Percentiles rank a stretch among this genome's conserved stretches.
Evolutionary conservation across 2,329 filamentous ascomycete genomes (phyloP).

Genomic region (Sporothrix mexicana): DNA sequence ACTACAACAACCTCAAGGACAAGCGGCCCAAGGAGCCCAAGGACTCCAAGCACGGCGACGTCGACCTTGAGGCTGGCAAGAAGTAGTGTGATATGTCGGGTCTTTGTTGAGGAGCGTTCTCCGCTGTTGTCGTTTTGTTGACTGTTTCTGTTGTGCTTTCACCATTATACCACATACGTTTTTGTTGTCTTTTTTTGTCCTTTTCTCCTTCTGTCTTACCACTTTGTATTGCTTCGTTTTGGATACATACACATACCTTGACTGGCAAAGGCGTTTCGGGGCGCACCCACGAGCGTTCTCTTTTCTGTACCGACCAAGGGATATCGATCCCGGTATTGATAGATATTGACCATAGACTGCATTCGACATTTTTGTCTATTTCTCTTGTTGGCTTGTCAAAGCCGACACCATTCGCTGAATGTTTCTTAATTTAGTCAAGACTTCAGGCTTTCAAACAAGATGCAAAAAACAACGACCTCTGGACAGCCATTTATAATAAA

Average conservation of each 20-base stretch:
- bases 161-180: slow-evolving; percentile 20
- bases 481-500: background rate
- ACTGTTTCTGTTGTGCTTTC: slow-evolving; percentile 5
- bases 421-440: background rate
- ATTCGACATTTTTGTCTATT: background rate
- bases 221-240: background rate
- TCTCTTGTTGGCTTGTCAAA: background rate
- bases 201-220: background rate
- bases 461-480: background rate
- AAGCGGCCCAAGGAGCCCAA: slow-evolving; percentile 54
- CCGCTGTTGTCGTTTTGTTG: background rate
- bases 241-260: slow-evolving; percentile 17
- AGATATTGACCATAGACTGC: background rate
- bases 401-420: background rate
- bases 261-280: slow-evolving; percentile 18
- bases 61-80: slow-evolving; percentile 40
- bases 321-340: too few species aligned
- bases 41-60: slow-evolving; percentile 37
- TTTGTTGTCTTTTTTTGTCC: background rate
- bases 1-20: slow-evolving; percentile 63
- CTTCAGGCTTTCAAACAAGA: background rate
- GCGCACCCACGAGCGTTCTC: background rate
- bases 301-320: background rate
- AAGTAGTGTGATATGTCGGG: background rate
- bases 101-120: background rate